phyloP scores from a whole-genome alignment of 1,139 yeast species.

The Geotrichum cucujoidarum region DNA sequence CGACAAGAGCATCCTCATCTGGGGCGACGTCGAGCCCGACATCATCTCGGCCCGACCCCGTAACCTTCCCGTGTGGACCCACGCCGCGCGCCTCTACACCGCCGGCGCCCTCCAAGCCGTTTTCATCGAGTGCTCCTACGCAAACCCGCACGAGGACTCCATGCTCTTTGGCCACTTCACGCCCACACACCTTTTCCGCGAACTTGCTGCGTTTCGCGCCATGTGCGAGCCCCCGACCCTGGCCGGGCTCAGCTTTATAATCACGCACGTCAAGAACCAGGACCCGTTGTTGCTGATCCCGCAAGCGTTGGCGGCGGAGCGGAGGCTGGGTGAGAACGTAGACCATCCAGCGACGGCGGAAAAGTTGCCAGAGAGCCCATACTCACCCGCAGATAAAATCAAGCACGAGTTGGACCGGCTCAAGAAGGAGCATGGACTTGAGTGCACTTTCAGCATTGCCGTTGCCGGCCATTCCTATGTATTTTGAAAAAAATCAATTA shows the following conservation, averaged over 20 bases:
- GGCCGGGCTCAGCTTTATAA: constrained; percentile 48
- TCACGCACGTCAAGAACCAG: constrained; percentile 68
- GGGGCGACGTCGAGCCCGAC: constrained; percentile 83
- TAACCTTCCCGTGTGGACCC: constrained; percentile 53
- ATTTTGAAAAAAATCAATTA: neutral
- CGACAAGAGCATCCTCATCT: constrained; percentile 48
- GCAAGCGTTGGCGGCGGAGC: neutral
- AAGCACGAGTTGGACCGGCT: constrained; percentile 22
- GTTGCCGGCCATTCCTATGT: constrained; percentile 21
- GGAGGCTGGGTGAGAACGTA: neutral
- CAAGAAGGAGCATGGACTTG: constrained; percentile 21
- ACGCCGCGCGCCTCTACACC: constrained; percentile 46
- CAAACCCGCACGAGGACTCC: constrained; percentile 42
- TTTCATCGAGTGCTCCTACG: constrained; percentile 71
- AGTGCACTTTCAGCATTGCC: constrained; percentile 27
- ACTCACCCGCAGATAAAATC: constrained; percentile 20
- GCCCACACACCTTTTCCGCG: constrained; percentile 57
- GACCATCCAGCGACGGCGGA: neutral
- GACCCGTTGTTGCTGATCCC: constrained; percentile 9
- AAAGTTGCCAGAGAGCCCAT: neutral
- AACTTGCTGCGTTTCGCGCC: constrained; percentile 38
- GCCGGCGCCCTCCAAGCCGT: constrained; percentile 46
- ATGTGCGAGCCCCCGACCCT: constrained; percentile 27
- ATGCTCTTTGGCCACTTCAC: constrained; percentile 74
- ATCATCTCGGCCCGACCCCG: constrained; percentile 40